phyloP scores from a whole-genome alignment of 345 rosid genomes.

The Eucalyptus guilfoylei region DNA sequence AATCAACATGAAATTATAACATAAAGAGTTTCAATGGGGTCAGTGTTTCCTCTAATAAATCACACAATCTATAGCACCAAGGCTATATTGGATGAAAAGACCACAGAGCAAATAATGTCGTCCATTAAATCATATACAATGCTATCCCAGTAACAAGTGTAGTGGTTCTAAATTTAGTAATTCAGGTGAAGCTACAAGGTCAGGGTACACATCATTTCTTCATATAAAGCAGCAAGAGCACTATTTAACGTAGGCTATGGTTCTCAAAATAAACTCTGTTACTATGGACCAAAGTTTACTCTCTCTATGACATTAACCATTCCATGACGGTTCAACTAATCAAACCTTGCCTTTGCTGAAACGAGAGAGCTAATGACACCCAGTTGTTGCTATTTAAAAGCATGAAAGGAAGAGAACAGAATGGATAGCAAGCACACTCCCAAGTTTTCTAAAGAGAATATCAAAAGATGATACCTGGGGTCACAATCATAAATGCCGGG shows the following conservation, averaged over 20 bases:
- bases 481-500: background rate
- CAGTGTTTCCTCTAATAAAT: background rate
- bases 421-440: background rate
- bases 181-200: background rate
- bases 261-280: background rate
- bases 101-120: background rate
- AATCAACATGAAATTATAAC: background rate
- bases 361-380: background rate
- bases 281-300: background rate
- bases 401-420: background rate
- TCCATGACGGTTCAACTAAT: background rate
- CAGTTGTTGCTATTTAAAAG: background rate
- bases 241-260: background rate
- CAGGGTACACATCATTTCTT: background rate
- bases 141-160: background rate
- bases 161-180: background rate
- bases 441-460: background rate
- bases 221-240: background rate
- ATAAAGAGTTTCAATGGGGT: background rate
- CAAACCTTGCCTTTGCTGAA: background rate
- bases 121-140: background rate
- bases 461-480: background rate
- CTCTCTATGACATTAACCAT: background rate
- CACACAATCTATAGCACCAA: background rate
- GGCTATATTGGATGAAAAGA: background rate